Percentiles rank a stretch among this genome's conserved stretches.
phyloP scores from a whole-genome alignment of 352 stramenopile species.

The Phytophthora palmivora region DNA sequence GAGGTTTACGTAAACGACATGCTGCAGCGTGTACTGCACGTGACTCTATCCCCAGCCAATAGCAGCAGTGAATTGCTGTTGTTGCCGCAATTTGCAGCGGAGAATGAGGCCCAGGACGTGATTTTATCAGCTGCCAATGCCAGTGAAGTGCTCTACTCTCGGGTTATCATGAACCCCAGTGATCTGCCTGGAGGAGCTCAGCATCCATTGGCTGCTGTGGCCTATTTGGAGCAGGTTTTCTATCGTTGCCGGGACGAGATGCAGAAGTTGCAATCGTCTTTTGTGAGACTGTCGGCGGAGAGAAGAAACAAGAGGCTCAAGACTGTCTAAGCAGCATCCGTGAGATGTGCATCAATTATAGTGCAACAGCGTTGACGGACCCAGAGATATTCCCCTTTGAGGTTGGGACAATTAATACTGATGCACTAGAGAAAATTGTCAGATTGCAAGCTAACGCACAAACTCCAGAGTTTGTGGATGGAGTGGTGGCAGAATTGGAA shows the following conservation, averaged over 20 bases:
- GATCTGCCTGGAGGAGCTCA: constrained; percentile 59
- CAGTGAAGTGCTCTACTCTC: constrained; percentile 76
- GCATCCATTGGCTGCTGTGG: constrained; percentile 61
- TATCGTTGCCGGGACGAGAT: constrained; percentile 76
- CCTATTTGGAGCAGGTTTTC: constrained; percentile 82
- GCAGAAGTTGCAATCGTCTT: constrained; percentile 73
- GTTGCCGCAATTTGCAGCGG: constrained; percentile 43
- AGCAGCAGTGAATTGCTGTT: constrained; percentile 41
- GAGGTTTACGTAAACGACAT: constrained; percentile 81
- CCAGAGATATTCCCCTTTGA: constrained; percentile 89
- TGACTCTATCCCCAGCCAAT: constrained; percentile 55
- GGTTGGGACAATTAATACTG: constrained; percentile 63
- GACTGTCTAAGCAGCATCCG: constrained; percentile 61
- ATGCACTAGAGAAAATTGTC: constrained; percentile 78
- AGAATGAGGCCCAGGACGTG: constrained; percentile 25
- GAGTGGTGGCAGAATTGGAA: constrained; percentile 57
- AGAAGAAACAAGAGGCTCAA: constrained; percentile 62
- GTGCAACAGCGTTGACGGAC: constrained; percentile 79
- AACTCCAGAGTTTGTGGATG: constrained; percentile 69
- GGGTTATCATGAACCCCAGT: constrained; percentile 64
- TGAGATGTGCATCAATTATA: constrained; percentile 90
- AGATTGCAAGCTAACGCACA: constrained; percentile 57
- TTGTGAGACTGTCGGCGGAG: constrained; percentile 49
- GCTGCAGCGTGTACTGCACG: constrained; percentile 69
- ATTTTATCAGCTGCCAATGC: constrained; percentile 51